A percentile compares a stretch with the other conserved stretches of the same genome.
phyloP scores from a whole-genome alignment of 768 basidiomycete species.

The Lactarius sp. region DNA sequence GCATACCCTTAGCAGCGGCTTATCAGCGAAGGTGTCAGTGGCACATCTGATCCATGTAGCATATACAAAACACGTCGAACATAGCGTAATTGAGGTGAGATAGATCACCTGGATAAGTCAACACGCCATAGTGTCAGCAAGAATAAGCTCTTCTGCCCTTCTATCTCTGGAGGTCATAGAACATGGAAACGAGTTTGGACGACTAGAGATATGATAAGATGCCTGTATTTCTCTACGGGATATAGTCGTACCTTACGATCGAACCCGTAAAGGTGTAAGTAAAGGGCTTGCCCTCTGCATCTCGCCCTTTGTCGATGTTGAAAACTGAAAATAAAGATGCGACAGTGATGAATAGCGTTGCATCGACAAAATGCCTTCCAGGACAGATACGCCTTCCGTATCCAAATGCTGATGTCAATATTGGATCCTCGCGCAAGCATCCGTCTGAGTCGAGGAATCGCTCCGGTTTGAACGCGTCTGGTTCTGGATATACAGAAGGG shows the following conservation, averaged over 20 bases:
- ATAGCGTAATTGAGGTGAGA: not conserved
- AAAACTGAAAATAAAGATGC: conserved; percentile 15
- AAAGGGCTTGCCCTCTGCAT: not conserved
- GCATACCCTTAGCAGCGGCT: too few relatives aligned
- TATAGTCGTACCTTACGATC: not conserved
- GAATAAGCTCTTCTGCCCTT: conserved; percentile 3
- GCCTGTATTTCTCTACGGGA: not conserved
- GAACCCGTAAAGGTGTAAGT: not conserved
- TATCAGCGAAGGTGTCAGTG: too few relatives aligned
- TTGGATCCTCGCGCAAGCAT: not conserved
- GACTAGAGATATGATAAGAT: not conserved
- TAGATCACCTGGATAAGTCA: not conserved
- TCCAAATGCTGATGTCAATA: conserved; percentile 19
- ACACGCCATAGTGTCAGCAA: not conserved
- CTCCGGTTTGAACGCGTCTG: conserved; percentile 13
- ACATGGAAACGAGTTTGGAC: not conserved
- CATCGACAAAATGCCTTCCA: conserved; percentile 20
- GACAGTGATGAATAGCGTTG: conserved; percentile 5
- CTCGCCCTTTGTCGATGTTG: not conserved
- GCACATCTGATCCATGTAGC: too few relatives aligned
- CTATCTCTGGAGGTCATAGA: conserved; percentile 11
- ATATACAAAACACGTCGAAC: not conserved
- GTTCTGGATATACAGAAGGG: not conserved
- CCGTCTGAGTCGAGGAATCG: conserved; percentile 13
- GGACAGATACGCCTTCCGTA: conserved; percentile 26